Evolutionary conservation across 352 stramenopile species (phyloP).

Genomic region (Globisporangium acanthophoron): DNA sequence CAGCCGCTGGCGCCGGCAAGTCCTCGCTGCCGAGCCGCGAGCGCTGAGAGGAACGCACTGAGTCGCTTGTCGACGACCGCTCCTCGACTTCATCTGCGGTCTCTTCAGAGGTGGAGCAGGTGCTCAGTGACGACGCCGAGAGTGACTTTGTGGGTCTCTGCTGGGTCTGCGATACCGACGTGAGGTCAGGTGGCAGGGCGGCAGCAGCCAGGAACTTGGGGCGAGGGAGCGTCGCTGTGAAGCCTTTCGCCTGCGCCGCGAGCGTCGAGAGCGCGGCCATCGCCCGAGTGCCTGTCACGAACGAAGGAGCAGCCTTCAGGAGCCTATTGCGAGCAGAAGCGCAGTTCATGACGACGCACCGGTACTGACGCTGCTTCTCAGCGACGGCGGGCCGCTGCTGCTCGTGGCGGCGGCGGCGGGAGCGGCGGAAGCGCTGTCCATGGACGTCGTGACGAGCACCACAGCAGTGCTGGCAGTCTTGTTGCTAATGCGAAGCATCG

Average conservation of each 20-base stretch:
- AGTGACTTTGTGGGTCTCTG: constrained; percentile 3
- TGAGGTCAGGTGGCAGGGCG: background rate
- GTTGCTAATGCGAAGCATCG: no score
- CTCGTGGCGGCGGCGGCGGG: background rate
- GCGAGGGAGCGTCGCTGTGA: constrained; percentile 12
- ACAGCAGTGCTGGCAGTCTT: background rate
- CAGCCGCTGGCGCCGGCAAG: background rate
- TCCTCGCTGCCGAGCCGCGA: constrained; percentile 8
- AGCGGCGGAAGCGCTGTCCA: background rate
- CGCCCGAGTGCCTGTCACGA: constrained; percentile 6
- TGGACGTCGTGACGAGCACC: background rate
- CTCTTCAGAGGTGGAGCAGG: constrained; percentile 5
- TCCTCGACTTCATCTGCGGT: constrained; percentile 5
- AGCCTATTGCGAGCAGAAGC: background rate
- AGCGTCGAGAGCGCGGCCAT: constrained; percentile 11
- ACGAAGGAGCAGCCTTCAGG: background rate
- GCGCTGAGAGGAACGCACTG: background rate
- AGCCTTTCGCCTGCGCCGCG: constrained; percentile 12
- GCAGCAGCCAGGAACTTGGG: constrained; percentile 11
- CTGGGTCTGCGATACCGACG: constrained; percentile 2
- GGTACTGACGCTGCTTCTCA: background rate
- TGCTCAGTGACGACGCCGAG: constrained; percentile 9
- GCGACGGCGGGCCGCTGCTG: background rate
- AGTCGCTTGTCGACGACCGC: background rate
- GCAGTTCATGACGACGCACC: background rate